Conservation (phyloP, 2,329 filamentous ascomycete species). For the Apiospora aurea region DNA sequence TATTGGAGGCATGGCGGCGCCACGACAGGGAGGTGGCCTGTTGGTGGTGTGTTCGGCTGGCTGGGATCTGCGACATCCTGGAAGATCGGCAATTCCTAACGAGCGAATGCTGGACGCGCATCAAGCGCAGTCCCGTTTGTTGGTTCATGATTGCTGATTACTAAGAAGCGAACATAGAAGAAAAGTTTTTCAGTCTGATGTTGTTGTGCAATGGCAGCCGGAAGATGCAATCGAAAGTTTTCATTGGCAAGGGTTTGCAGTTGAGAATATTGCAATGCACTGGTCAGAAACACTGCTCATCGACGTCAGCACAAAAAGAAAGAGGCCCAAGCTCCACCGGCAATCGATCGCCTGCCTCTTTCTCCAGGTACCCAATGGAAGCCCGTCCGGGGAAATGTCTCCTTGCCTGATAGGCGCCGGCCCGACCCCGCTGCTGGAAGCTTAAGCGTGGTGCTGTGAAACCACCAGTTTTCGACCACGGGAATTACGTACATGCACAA, state of each 20-base stretch:
- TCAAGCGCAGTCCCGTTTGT: slow-evolving; percentile 27
- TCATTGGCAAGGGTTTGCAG: background rate
- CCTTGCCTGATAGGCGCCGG: background rate
- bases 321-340: slow-evolving; percentile 22
- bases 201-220: slow-evolving; percentile 6
- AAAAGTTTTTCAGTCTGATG: background rate
- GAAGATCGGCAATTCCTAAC: slow-evolving; percentile 9
- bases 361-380: background rate
- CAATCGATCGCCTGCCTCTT: background rate
- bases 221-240: background rate
- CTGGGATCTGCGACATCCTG: background rate
- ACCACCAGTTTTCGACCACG: background rate
- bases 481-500: background rate
- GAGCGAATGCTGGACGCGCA: slow-evolving; percentile 25
- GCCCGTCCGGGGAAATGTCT: slow-evolving; percentile 12
- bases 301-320: slow-evolving; percentile 27
- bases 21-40: background rate
- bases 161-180: slow-evolving; percentile 7
- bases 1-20: slow-evolving; percentile 18
- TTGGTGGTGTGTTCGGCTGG: background rate
- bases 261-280: slow-evolving; percentile 11
- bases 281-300: slow-evolving; percentile 26
- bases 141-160: slow-evolving; percentile 13
- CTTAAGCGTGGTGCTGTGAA: background rate
- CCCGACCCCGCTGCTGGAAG: slow-evolving; percentile 10